phyloP scores from a whole-genome alignment of 192 early-diverging fungal genomes.

The Spizellomyces punctatus region DNA sequence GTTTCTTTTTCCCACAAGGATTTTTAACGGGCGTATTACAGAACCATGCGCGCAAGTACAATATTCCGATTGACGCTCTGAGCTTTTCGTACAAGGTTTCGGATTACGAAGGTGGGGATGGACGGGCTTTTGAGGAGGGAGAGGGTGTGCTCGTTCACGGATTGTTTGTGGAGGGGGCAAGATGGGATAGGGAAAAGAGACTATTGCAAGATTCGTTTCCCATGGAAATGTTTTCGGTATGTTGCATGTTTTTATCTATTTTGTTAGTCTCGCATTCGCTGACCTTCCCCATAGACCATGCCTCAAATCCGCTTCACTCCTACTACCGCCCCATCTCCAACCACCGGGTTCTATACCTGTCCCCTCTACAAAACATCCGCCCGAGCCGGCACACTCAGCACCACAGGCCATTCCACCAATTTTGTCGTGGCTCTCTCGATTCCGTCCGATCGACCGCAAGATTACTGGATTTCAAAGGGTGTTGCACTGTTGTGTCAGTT shows the following conservation, averaged over 20 bases:
- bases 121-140: conserved; percentile 14
- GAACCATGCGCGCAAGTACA: conserved; percentile 61
- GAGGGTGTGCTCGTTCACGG: conserved; percentile 59
- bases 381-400: conserved; percentile 60
- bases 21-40: conserved; percentile 65
- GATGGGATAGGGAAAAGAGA: conserved; percentile 57
- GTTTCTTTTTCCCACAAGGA: conserved; percentile 71
- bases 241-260: conserved; percentile 10
- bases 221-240: conserved; percentile 69
- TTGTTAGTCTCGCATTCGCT: neutral
- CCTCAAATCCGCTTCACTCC: conserved; percentile 61
- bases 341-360: conserved; percentile 44
- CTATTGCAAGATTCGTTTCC: conserved; percentile 62
- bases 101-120: conserved; percentile 48
- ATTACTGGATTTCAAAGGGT: conserved; percentile 67
- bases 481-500: conserved; percentile 49
- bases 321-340: conserved; percentile 40
- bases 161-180: conserved; percentile 60
- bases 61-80: conserved; percentile 63
- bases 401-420: conserved; percentile 67
- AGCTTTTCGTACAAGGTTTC: conserved; percentile 52
- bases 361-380: conserved; percentile 68
- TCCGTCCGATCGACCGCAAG: conserved; percentile 54
- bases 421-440: conserved; percentile 58
- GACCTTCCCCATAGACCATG: conserved; percentile 45